phyloP scores from a whole-genome alignment of 352 stramenopile species.

The Globisporangium nodosum region DNA sequence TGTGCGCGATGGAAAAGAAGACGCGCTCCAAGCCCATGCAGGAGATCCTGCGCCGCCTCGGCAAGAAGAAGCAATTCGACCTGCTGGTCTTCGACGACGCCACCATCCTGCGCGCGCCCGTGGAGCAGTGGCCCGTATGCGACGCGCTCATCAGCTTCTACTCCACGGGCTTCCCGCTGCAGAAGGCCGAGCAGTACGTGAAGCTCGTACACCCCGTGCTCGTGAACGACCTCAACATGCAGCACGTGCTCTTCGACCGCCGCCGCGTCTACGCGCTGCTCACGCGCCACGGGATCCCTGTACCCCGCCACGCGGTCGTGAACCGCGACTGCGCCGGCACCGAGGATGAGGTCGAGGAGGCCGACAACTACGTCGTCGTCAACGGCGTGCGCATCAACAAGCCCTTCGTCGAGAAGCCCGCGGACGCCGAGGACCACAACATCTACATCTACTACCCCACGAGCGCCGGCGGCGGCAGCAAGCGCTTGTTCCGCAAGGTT shows the following conservation, averaged over 20 bases:
- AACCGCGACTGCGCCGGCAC: conserved; percentile 87
- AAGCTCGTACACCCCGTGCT: conserved; percentile 93
- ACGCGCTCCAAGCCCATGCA: conserved; percentile 95
- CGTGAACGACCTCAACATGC: conserved; percentile 97
- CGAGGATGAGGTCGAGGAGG: conserved; percentile 65
- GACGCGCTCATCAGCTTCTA: conserved; percentile 99
- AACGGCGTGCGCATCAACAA: conserved; percentile 98
- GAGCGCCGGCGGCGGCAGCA: conserved; percentile 96
- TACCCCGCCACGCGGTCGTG: conserved; percentile 95
- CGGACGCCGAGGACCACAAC: conserved; percentile 99
- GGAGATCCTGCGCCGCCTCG: conserved; percentile 93
- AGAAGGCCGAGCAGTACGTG: conserved; percentile 97
- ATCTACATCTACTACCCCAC: conserved; percentile 99
- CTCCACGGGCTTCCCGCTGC: conserved; percentile 96
- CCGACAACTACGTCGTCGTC: conserved; percentile 84
- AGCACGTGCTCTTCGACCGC: conserved; percentile 95
- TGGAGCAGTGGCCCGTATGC: conserved; percentile 94
- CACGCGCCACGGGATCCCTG: conserved; percentile 91
- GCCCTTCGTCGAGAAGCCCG: conserved; percentile 99
- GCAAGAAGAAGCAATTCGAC: conserved; percentile 93
- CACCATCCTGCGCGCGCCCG: conserved; percentile 92
- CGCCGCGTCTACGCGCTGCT: conserved; percentile 96
- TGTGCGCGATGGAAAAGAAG: conserved; percentile 99
- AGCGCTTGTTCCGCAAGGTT: conserved; percentile 99
- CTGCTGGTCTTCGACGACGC: conserved; percentile 98